Conservation (phyloP, 352 stramenopile genomes). For the Phytophthora pluvialis region DNA sequence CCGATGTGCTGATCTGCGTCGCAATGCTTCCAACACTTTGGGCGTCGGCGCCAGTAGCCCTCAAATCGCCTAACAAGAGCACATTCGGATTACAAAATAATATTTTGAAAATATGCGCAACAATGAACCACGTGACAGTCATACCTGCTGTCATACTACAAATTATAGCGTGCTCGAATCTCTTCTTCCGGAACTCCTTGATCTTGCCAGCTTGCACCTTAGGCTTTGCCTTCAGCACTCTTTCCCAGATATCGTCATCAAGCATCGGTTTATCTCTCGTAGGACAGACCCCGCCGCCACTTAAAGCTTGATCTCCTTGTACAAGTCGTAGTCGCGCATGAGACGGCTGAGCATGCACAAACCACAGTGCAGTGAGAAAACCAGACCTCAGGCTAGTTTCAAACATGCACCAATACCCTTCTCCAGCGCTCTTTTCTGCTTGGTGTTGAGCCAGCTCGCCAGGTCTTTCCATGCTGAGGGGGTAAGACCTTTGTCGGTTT, state of each 20-base stretch:
- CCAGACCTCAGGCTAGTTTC: background rate
- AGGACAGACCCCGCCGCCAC: background rate
- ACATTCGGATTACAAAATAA: too few relatives aligned
- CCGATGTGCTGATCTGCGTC: too few relatives aligned
- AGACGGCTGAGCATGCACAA: background rate
- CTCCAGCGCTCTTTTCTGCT: background rate
- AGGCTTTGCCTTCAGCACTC: background rate
- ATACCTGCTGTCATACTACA: background rate
- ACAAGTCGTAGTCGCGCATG: slow-evolving; percentile 11
- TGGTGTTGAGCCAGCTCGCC: background rate
- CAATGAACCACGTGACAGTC: too few relatives aligned
- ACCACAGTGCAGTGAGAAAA: background rate
- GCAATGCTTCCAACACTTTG: too few relatives aligned
- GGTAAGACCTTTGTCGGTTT: background rate
- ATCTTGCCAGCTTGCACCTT: background rate
- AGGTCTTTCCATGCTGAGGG: background rate
- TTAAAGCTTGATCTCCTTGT: slow-evolving; percentile 2
- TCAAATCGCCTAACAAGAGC: too few relatives aligned
- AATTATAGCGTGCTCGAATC: background rate
- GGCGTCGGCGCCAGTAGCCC: too few relatives aligned
- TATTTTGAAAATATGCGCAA: too few relatives aligned
- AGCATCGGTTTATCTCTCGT: background rate
- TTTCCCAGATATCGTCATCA: slow-evolving; percentile 3
- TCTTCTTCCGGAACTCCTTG: slow-evolving; percentile 9
- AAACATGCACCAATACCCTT: background rate